Percentiles rank a stretch among this genome's conserved stretches.
These are phyloP conservation scores for Metschnikowia similis DNA, from an alignment of 805 yeast species.

Conservation along the genomic window DNA sequence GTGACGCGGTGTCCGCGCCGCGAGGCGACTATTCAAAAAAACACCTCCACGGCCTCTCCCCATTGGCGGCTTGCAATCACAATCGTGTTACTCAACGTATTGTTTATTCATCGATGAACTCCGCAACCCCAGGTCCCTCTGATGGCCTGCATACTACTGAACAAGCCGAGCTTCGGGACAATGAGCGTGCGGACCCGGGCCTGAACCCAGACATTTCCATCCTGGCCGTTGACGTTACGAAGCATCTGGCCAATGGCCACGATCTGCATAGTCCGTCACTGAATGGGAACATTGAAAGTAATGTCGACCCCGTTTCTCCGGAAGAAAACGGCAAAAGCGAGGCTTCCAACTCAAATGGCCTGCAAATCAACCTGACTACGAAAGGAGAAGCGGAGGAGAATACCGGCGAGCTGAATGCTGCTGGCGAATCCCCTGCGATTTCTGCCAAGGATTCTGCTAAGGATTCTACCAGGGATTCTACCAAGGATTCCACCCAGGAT, in stretches of 20 bases:
- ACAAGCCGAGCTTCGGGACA: background rate
- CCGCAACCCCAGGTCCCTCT: background rate
- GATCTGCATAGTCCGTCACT: background rate
- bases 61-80: background rate
- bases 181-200: background rate
- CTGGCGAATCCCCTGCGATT: background rate
- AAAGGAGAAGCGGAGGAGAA: background rate
- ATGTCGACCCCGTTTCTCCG: background rate
- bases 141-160: background rate
- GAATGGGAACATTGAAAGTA: background rate
- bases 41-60: background rate
- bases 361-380: background rate
- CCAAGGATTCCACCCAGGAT: too few relatives aligned
- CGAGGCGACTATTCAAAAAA: background rate
- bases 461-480: too few relatives aligned
- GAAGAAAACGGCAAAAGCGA: constrained; percentile 1
- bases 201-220: background rate
- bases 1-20: background rate
- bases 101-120: constrained; percentile 1
- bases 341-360: background rate
- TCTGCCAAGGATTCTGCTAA: too few relatives aligned
- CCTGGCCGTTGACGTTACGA: background rate
- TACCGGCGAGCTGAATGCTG: too few relatives aligned
- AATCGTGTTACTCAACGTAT: background rate
- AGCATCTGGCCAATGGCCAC: background rate